A percentile compares a stretch with the other conserved stretches of the same genome.
Evolutionary conservation across 1,139 yeast genomes (phyloP).

Genomic region (Diutina scorzettiae): DNA sequence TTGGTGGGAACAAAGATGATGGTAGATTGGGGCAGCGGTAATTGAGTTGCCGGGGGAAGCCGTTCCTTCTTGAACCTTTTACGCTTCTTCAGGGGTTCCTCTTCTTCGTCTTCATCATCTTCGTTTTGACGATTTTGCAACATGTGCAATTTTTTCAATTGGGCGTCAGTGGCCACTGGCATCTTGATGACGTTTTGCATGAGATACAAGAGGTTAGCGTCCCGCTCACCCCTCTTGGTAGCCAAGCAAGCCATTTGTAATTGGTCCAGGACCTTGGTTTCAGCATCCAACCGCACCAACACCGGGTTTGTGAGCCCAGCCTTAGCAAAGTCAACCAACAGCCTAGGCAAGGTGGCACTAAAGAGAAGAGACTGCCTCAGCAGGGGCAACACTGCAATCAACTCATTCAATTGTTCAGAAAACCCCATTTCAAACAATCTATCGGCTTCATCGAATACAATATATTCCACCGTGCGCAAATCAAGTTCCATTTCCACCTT

Average conservation of each 20-base stretch:
- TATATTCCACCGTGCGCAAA: constrained; percentile 52
- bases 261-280: constrained; percentile 43
- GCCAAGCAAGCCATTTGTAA: constrained; percentile 72
- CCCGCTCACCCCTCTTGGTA: constrained; percentile 76
- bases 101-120: constrained; percentile 29
- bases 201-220: constrained; percentile 66
- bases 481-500: constrained; percentile 39
- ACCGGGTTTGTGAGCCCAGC: constrained; percentile 93
- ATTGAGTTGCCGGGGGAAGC: constrained; percentile 65
- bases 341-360: constrained; percentile 87
- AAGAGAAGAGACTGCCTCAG: constrained; percentile 91
- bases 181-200: constrained; percentile 77
- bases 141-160: constrained; percentile 41
- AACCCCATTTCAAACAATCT: constrained; percentile 73
- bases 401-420: constrained; percentile 52
- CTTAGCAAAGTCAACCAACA: constrained; percentile 51
- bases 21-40: constrained; percentile 80
- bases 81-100: constrained; percentile 23
- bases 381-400: constrained; percentile 61
- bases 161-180: constrained; percentile 50
- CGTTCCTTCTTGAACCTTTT: constrained; percentile 39
- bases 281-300: constrained; percentile 63
- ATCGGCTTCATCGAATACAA: constrained; percentile 90
- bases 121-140: constrained; percentile 35
- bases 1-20: constrained; percentile 93